Evolutionary conservation across 2,329 filamentous ascomycete species (phyloP).

Genomic region (Trichoderma sp.): DNA sequence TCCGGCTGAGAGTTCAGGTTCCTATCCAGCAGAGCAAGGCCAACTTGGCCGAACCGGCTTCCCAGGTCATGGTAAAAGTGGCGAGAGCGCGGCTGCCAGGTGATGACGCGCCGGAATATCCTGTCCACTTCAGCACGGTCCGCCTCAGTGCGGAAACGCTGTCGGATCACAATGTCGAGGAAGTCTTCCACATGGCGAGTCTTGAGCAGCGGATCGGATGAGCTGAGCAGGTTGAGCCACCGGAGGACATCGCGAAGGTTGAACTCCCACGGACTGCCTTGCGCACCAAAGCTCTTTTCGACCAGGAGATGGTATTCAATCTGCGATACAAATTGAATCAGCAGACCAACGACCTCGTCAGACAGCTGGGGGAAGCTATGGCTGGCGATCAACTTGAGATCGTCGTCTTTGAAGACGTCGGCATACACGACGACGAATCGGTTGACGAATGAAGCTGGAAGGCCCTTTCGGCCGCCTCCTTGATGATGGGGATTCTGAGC

Average conservation of each 20-base stretch:
- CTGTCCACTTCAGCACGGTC: slow-evolving; percentile 68
- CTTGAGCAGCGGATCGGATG: slow-evolving; percentile 60
- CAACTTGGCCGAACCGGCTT: slow-evolving; percentile 71
- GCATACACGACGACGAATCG: slow-evolving; percentile 98
- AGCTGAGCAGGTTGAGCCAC: slow-evolving; percentile 71
- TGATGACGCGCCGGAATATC: slow-evolving; percentile 69
- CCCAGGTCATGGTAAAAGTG: slow-evolving; percentile 74
- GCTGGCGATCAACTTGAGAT: slow-evolving; percentile 79
- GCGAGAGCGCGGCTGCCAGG: slow-evolving; percentile 52
- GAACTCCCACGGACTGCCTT: slow-evolving; percentile 89
- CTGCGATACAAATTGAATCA: slow-evolving; percentile 80
- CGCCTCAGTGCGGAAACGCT: slow-evolving; percentile 74
- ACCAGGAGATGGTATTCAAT: slow-evolving; percentile 72
- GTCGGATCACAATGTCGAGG: slow-evolving; percentile 78
- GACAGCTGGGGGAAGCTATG: slow-evolving; percentile 72
- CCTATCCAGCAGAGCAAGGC: slow-evolving; percentile 70
- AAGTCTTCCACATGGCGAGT: slow-evolving; percentile 70
- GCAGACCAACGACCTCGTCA: slow-evolving; percentile 59
- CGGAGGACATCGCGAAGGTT: slow-evolving; percentile 88
- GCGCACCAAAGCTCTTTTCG: slow-evolving; percentile 59
- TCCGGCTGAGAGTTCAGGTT: slow-evolving; percentile 57
- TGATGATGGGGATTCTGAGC: slow-evolving; percentile 98
- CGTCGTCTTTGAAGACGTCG: slow-evolving; percentile 80
- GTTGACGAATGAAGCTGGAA: slow-evolving; percentile 96
- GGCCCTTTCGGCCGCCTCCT: slow-evolving; percentile 89